Conservation (phyloP, 495 filamentous ascomycete species). For the Aspergillus egyptiacus region DNA sequence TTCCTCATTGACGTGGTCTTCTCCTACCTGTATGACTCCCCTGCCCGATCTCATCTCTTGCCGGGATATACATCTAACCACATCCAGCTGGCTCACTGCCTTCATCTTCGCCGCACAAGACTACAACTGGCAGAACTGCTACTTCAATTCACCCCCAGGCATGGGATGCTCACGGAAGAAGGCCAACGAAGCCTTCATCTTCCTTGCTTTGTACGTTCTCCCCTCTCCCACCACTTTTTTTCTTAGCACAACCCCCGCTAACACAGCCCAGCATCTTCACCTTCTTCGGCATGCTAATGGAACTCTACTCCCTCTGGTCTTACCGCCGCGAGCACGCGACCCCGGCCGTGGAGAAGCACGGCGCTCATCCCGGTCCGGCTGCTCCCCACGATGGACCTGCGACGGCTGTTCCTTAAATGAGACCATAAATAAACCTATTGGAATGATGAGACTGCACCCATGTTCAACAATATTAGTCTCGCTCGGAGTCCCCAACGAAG, state of each 20-base stretch:
- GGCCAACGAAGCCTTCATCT: constrained; percentile 54
- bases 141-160: constrained; percentile 27
- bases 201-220: constrained; percentile 52
- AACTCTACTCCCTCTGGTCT: constrained; percentile 47
- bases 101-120: constrained; percentile 55
- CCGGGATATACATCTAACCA: constrained; percentile 11
- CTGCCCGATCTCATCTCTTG: neutral
- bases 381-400: constrained; percentile 27
- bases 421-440: too few species aligned
- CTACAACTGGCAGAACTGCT: constrained; percentile 40
- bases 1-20: constrained; percentile 54
- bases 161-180: constrained; percentile 32
- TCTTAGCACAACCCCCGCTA: constrained; percentile 1
- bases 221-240: neutral
- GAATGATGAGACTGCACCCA: too few species aligned
- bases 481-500: too few species aligned
- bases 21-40: constrained; percentile 50
- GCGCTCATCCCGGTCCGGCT: neutral
- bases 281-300: constrained; percentile 50
- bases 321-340: constrained; percentile 24
- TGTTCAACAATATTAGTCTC: too few species aligned
- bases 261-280: constrained; percentile 28
- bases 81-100: constrained; percentile 49
- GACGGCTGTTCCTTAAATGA: constrained; percentile 27
- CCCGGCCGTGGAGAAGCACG: constrained; percentile 24